Conservation (phyloP, 192 early-diverging fungal species). For the Rhizoclosmatium globosum region DNA sequence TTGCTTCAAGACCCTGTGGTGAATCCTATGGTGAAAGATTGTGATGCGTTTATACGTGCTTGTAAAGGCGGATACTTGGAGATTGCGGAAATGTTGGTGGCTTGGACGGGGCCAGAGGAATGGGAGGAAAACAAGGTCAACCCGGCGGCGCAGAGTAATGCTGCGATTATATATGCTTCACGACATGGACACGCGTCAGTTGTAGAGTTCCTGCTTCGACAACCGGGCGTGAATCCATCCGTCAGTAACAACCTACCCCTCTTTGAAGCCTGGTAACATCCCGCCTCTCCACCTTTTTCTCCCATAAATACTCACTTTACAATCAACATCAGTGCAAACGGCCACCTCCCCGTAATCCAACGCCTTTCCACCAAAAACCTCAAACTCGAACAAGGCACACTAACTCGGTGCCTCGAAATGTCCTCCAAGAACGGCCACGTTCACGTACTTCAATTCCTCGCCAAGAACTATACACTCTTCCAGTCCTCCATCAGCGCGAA, state of each 20-base stretch:
- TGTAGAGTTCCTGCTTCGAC: neutral
- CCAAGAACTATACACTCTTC: slow-evolving; percentile 12
- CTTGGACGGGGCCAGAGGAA: neutral
- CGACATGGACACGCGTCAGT: slow-evolving; percentile 7
- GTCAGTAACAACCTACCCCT: slow-evolving; percentile 21
- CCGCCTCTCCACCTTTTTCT: neutral
- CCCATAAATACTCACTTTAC: neutral
- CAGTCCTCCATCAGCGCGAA: neutral
- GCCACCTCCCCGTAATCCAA: slow-evolving; percentile 11
- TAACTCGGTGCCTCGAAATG: slow-evolving; percentile 2
- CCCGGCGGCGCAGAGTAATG: slow-evolving; percentile 8
- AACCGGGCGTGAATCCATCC: slow-evolving; percentile 17
- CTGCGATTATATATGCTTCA: neutral
- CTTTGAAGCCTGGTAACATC: slow-evolving; percentile 27
- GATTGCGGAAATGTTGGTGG: slow-evolving; percentile 28
- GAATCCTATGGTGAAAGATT: neutral
- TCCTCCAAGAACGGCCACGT: slow-evolving; percentile 12
- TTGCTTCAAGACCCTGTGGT: neutral
- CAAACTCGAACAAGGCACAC: neutral
- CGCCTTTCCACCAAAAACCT: slow-evolving; percentile 5
- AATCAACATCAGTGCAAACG: slow-evolving; percentile 12
- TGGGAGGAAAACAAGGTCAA: neutral
- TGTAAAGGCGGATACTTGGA: slow-evolving; percentile 3
- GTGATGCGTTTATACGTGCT: slow-evolving; percentile 12
- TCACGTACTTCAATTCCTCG: slow-evolving; percentile 1